Evolutionary conservation across 768 basidiomycete genomes (phyloP), one percentile per base, ranked within the genome.

Genomic region (Kwoniella newhampshirensis): DNA sequence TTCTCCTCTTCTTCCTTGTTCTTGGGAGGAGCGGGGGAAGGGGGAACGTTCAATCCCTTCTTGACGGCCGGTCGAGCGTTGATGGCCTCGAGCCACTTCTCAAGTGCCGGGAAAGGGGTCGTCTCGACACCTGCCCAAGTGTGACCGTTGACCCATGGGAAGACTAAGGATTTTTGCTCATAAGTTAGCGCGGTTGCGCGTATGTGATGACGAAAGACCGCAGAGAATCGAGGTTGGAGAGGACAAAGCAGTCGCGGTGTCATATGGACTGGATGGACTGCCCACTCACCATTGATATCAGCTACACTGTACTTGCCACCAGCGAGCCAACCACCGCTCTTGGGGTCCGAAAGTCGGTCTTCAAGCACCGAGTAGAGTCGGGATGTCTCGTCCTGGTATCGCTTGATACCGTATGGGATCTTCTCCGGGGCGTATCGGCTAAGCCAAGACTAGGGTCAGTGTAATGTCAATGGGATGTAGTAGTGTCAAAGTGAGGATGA

Each of bases 351-450:
- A n/a, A 93, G 82, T 21, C 87, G 83, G 46, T 85, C 84, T 67
- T 93, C 85, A 40, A 93, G 81, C 3, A 93, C 91, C n/a, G 83
- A 79, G 71, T 87, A 91, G 20, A 93, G 81, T 23, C 92, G 83
- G 65, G 83, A 85, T 2, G 88, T 88, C 80, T 94, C 92, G 25
- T 89, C 84, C 20, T 79, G 64, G 76, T 89, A 93, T 49, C 90
- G 85, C 84, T 77, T 65, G 53, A 69, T 67, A 17, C 59, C 71
- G 50, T 70, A 75, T 58, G 66, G 70, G 52, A 69, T 71, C 62
- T 77, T 74, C 52, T 74, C 71, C 35, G 73, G 73, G 17, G 75
- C 75, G 63, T 76, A 76, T 39, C 73, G 70, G 64, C 46, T 59
- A 46, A 60, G 17, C 85, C 41, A 25, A 50, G 27, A 8, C 25